phyloP scores from a whole-genome alignment of 2,329 filamentous ascomycete genomes.

The Monilinia polystroma region DNA sequence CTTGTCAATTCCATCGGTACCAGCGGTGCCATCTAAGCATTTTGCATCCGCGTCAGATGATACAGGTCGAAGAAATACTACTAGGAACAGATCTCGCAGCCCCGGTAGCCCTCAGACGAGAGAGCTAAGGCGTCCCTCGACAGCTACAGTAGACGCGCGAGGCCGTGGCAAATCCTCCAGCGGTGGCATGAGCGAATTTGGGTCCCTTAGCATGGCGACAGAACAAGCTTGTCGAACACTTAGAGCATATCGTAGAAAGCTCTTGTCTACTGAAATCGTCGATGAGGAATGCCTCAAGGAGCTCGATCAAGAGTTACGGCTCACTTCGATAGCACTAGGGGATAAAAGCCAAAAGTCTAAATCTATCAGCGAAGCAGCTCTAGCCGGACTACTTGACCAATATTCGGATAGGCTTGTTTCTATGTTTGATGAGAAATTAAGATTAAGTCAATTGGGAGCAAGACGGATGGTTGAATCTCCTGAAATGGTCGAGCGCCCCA shows the following conservation, averaged over 20 bases:
- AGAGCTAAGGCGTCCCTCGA: slow-evolving; percentile 51
- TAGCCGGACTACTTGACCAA: slow-evolving; percentile 68
- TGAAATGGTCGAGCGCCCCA: slow-evolving; percentile 29
- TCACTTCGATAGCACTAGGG: slow-evolving; percentile 58
- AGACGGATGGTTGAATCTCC: slow-evolving; percentile 24
- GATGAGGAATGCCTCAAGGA: slow-evolving; percentile 59
- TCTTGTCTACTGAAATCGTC: slow-evolving; percentile 55
- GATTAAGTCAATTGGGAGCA: slow-evolving; percentile 43
- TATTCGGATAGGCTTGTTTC: slow-evolving; percentile 71
- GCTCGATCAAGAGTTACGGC: slow-evolving; percentile 62
- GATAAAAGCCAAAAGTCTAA: slow-evolving; percentile 42
- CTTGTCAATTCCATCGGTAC: slow-evolving; percentile 37
- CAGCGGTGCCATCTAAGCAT: slow-evolving; percentile 33
- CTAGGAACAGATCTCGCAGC: slow-evolving; percentile 38
- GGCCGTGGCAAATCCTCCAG: slow-evolving; percentile 51
- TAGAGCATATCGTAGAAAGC: slow-evolving; percentile 61
- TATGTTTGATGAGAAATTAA: slow-evolving; percentile 70
- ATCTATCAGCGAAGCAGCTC: slow-evolving; percentile 55
- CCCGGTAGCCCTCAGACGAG: slow-evolving; percentile 31
- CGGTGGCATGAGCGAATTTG: slow-evolving; percentile 47
- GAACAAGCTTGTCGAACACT: slow-evolving; percentile 64
- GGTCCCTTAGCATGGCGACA: slow-evolving; percentile 60
- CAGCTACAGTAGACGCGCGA: slow-evolving; percentile 49
- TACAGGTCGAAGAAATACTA: slow-evolving; percentile 27
- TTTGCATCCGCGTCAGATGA: slow-evolving; percentile 37